Evolutionary conservation across 2,329 filamentous ascomycete genomes (phyloP), one percentile per base, ranked within the genome.

Genomic region (Neonectria hederae): DNA sequence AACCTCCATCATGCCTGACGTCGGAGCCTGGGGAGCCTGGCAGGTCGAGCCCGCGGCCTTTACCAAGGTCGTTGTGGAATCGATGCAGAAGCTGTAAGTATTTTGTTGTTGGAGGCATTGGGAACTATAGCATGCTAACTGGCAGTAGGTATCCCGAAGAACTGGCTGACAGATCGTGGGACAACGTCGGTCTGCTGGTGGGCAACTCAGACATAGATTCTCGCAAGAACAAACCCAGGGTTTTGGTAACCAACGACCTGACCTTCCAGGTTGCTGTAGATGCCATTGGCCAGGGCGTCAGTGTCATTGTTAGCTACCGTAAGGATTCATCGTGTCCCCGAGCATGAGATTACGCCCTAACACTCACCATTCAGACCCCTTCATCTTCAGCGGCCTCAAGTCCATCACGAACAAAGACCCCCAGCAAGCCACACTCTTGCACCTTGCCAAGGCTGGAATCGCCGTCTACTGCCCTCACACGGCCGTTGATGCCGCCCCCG

Each of bases 391-490:
- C 53, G 92, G 92, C 57, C 85, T 99, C 71, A 99, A 97, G 81
- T 91, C 92, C 68, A 83, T 99, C 76, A 97, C 93, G 35, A 87
- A 94, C 52, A 86, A 86, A 66, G 92, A 99, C 76, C 87, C 93
- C 10, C 96, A 98, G 78, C 96, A 99, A 77, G 87, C 90, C 46
- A 92, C 92, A 7, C 87, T 99, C 32, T 85, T 99, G 4, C 87
- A 90, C 48, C 86, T 99, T 13, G 92, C 91, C 51, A 91, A 92
- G 67, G 89, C 92, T 77, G 94, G 95, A 38, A 93, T 99, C 73
- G 97, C 94, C 69, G 94, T 99, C 61, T 99, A 98, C 83, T 94
- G 91, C 69, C 96, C 96, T 0, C 96, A 99, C 80, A 99, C 96
- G 0, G 95, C 96, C 14, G 89, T 98, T 46, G 96, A 99, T 79